Evolutionary conservation across 2,329 filamentous ascomycete species (phyloP).

Genomic region (Diaporthe sp.): DNA sequence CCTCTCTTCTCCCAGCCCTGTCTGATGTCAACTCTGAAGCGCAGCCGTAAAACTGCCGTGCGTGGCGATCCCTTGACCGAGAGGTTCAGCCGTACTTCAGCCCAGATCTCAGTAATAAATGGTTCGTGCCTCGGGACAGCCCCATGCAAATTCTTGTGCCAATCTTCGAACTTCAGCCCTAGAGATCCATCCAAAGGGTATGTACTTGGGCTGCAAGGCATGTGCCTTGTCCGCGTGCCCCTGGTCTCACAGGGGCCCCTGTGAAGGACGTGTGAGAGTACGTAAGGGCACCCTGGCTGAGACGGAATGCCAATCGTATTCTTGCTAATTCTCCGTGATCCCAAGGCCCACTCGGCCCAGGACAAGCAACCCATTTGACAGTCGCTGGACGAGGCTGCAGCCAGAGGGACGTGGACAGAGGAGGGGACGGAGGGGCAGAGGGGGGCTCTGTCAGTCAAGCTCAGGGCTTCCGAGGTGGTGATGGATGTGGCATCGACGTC

Average conservation of each 20-base stretch:
- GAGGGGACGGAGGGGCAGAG: background rate
- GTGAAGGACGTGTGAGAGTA: conserved; percentile 18
- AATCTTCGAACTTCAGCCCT: conserved; percentile 17
- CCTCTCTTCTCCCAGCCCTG: background rate
- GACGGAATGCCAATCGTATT: conserved; percentile 34
- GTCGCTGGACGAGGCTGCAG: conserved; percentile 14
- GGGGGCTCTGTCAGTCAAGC: conserved; percentile 18
- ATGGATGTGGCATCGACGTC: conserved; percentile 30
- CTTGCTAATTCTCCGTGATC: conserved; percentile 20
- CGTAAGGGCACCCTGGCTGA: conserved; percentile 29
- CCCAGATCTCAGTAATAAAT: conserved; percentile 8
- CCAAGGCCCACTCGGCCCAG: conserved; percentile 17
- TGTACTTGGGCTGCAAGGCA: conserved; percentile 1
- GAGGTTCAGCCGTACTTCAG: conserved; percentile 25
- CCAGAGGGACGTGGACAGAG: background rate
- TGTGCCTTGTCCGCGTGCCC: background rate
- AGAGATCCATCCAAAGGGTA: conserved; percentile 25
- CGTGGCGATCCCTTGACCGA: conserved; percentile 15
- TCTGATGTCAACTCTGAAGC: conserved; percentile 28
- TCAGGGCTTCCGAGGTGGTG: conserved; percentile 12
- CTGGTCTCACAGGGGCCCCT: conserved; percentile 13
- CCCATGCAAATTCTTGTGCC: conserved; percentile 1
- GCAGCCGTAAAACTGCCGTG: conserved; percentile 21
- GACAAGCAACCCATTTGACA: conserved; percentile 15
- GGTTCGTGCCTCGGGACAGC: conserved; percentile 15